These are phyloP conservation scores for Saturnispora hagleri DNA, from an alignment of 805 yeast genomes.

Conservation along the genomic window DNA sequence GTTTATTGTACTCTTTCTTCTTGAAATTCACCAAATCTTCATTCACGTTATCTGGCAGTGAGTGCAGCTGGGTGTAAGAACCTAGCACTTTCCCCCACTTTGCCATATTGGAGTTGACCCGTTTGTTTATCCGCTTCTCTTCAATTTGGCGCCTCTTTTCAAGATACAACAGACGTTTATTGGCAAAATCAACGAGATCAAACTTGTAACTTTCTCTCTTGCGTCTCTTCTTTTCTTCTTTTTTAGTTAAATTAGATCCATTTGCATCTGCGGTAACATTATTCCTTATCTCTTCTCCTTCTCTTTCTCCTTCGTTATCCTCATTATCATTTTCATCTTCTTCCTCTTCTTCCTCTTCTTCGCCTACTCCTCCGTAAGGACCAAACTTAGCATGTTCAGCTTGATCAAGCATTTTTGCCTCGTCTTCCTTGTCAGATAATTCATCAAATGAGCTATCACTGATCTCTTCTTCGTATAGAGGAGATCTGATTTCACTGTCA, in stretches of 20 bases:
- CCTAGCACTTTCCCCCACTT: conserved; percentile 26
- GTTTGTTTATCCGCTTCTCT: conserved; percentile 27
- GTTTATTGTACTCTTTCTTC: conserved; percentile 15
- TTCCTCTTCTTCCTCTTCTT: background rate
- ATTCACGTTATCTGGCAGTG: conserved; percentile 19
- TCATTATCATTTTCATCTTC: background rate
- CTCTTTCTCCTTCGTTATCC: background rate
- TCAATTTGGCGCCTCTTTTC: conserved; percentile 26
- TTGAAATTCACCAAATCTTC: conserved; percentile 15
- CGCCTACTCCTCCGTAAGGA: background rate
- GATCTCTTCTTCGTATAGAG: conserved; percentile 1
- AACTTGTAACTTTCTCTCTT: conserved; percentile 23
- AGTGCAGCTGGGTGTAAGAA: conserved; percentile 19
- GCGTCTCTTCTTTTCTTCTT: conserved; percentile 3
- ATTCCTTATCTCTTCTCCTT: background rate
- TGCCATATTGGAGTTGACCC: conserved; percentile 27
- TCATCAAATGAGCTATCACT: conserved; percentile 3
- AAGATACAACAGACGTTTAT: conserved; percentile 33
- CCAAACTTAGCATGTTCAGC: background rate
- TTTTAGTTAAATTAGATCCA: too few species aligned
- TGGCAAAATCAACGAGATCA: conserved; percentile 51
- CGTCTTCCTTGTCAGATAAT: conserved; percentile 10
- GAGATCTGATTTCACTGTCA: background rate
- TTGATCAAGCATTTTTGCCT: background rate
- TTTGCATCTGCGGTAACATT: background rate